Conservation (phyloP, 2,329 filamentous ascomycete species). For the Aspergillus fischeri region DNA sequence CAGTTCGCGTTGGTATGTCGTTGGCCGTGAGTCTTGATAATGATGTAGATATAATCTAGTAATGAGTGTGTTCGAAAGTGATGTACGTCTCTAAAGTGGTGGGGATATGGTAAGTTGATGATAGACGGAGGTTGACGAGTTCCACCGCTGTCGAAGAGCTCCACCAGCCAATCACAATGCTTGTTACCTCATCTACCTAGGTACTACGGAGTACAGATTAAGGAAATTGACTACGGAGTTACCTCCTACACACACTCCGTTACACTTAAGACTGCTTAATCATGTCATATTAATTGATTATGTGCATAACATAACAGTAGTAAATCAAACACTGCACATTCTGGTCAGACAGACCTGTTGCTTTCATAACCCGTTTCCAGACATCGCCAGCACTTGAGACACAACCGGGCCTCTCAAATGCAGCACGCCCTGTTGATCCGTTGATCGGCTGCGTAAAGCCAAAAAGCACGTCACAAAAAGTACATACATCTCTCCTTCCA, state of each 20-base stretch:
- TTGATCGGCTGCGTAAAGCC: constrained; percentile 11
- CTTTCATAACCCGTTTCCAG: constrained; percentile 13
- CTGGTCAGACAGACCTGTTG: constrained; percentile 4
- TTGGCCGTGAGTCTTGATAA: not conserved
- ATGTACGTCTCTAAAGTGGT: not conserved
- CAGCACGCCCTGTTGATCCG: not conserved
- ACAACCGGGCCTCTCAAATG: constrained; percentile 19
- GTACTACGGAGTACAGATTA: not conserved
- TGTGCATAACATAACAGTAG: constrained; percentile 19
- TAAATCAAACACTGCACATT: constrained; percentile 8
- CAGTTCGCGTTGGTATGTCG: not conserved
- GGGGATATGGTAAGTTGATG: not conserved
- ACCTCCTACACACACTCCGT: no score
- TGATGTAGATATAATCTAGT: not conserved
- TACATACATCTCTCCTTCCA: constrained; percentile 12
- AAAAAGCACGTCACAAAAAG: constrained; percentile 10
- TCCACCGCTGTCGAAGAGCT: not conserved
- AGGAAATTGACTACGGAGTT: not conserved
- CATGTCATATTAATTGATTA: constrained; percentile 12
- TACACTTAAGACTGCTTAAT: not conserved
- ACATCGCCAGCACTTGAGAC: constrained; percentile 14
- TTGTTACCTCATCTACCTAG: not conserved
- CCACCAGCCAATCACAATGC: not conserved
- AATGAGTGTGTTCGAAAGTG: not conserved
- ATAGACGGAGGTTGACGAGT: not conserved